These are phyloP conservation scores for Aspergillus homomorphus DNA, from an alignment of 495 filamentous ascomycete genomes.

Conservation along the genomic window DNA sequence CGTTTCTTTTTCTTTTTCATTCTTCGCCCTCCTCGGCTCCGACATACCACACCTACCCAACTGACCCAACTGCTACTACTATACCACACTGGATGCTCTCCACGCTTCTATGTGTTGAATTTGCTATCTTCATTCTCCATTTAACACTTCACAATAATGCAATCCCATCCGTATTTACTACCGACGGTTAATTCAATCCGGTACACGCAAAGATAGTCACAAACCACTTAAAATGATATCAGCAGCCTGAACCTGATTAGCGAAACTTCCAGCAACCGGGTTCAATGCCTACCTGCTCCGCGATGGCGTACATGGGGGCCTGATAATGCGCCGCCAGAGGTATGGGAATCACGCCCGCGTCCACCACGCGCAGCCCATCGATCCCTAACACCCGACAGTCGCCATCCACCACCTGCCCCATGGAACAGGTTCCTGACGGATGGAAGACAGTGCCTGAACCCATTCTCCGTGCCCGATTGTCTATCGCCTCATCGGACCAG, in stretches of 20 bases:
- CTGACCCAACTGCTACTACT: not conserved
- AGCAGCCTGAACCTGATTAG: not conserved
- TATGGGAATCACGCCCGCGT: conserved; percentile 34
- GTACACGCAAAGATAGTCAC: not conserved
- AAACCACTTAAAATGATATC: not conserved
- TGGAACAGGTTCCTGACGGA: conserved; percentile 18
- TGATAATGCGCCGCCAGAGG: conserved; percentile 28
- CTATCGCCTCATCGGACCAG: not conserved
- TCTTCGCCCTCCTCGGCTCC: not conserved
- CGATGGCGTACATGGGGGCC: conserved; percentile 29
- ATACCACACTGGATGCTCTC: not conserved
- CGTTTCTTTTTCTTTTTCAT: not conserved
- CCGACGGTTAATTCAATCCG: too few species aligned
- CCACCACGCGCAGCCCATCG: conserved; percentile 27
- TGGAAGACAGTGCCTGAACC: not conserved
- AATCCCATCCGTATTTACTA: too few species aligned
- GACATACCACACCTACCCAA: not conserved
- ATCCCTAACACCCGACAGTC: conserved; percentile 31
- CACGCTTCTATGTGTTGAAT: too few species aligned
- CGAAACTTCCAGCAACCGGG: not conserved
- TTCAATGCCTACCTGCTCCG: conserved; percentile 14
- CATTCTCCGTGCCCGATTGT: not conserved
- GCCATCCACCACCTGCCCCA: conserved; percentile 34
- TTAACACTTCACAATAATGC: too few species aligned
- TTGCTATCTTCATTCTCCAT: too few species aligned